Evolutionary conservation across 2,329 filamentous ascomycete species (phyloP).

Genomic region (Xylaria sp.): DNA sequence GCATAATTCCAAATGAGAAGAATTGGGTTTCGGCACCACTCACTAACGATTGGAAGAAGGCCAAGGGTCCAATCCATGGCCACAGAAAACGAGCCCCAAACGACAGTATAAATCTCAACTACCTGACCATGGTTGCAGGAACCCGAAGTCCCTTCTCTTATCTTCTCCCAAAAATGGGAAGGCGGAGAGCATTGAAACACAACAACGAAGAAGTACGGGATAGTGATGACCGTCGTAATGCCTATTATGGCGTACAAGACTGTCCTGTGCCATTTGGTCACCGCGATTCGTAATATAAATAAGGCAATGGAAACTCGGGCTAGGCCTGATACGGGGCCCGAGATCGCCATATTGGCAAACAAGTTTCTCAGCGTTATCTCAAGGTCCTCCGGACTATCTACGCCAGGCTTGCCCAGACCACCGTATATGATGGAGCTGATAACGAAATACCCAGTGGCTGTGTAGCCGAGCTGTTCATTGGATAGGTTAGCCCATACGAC

Average conservation of each 20-base stretch:
- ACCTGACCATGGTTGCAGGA: constrained; percentile 54
- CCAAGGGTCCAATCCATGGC: constrained; percentile 61
- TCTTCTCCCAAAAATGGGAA: constrained; percentile 60
- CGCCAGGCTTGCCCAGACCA: constrained; percentile 46
- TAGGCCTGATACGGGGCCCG: constrained; percentile 53
- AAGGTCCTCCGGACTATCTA: constrained; percentile 38
- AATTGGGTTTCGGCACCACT: constrained; percentile 16
- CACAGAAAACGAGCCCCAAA: constrained; percentile 58
- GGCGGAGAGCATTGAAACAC: constrained; percentile 62
- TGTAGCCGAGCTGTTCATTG: constrained; percentile 49
- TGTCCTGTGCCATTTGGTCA: constrained; percentile 48
- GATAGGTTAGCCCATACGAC: constrained; percentile 22
- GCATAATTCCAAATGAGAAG: not conserved
- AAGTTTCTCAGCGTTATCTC: constrained; percentile 49
- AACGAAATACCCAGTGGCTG: constrained; percentile 47
- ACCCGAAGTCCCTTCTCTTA: constrained; percentile 49
- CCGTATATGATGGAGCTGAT: constrained; percentile 48
- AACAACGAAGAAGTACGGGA: constrained; percentile 57
- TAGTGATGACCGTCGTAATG: constrained; percentile 52
- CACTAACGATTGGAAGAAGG: constrained; percentile 58
- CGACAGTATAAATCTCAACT: constrained; percentile 56
- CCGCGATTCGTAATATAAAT: constrained; percentile 55
- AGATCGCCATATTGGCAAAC: constrained; percentile 55
- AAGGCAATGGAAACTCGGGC: constrained; percentile 55
- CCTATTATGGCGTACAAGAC: constrained; percentile 49